These are phyloP conservation scores for Trichoderma lentiforme DNA, from an alignment of 2,329 filamentous ascomycete genomes.

Conservation along the genomic window DNA sequence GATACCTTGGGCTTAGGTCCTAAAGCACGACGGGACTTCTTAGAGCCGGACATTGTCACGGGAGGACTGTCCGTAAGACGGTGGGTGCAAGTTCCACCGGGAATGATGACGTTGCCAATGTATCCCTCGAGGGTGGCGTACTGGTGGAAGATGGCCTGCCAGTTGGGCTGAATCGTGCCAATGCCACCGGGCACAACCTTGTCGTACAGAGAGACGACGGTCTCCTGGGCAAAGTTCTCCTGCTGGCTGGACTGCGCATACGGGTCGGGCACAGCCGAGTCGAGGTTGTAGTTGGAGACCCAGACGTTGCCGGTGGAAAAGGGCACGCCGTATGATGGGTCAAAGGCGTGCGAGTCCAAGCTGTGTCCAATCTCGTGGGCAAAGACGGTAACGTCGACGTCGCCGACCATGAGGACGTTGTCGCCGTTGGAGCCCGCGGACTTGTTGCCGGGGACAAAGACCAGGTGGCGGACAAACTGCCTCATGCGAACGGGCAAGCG, in stretches of 20 bases:
- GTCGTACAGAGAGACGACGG: conserved; percentile 26
- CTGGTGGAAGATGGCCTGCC: conserved; percentile 25
- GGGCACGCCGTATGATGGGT: conserved; percentile 6
- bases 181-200: conserved; percentile 28
- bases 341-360: conserved; percentile 24
- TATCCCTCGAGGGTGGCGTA: conserved; percentile 24
- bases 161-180: conserved; percentile 25
- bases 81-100: conserved; percentile 21
- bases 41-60: conserved; percentile 16
- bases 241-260: conserved; percentile 24
- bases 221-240: conserved; percentile 29
- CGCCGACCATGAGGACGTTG: conserved; percentile 23
- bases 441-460: conserved; percentile 24
- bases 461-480: conserved; percentile 24
- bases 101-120: conserved; percentile 20
- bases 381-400: conserved; percentile 19
- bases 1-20: neutral
- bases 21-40: neutral
- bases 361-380: conserved; percentile 23
- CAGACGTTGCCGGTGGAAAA: conserved; percentile 19
- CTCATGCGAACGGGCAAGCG: conserved; percentile 31
- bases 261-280: conserved; percentile 20
- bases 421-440: conserved; percentile 8
- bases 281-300: conserved; percentile 23
- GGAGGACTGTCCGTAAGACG: conserved; percentile 17